Conservation (phyloP, 495 filamentous ascomycete genomes). For the Penicillium subrubescens region DNA sequence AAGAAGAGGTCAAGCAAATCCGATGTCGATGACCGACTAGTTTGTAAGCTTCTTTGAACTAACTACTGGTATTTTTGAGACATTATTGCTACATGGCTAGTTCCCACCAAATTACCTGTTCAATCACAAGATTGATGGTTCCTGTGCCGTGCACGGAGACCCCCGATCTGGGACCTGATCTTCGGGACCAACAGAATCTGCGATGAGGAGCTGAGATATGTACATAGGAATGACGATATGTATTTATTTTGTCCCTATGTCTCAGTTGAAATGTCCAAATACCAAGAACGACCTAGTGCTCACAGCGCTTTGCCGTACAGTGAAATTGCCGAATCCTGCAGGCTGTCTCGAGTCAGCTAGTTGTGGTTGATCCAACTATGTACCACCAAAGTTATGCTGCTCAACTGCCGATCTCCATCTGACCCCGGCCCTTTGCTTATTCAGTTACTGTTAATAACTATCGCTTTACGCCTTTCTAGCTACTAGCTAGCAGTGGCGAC, state of each 20-base stretch:
- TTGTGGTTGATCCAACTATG: neutral
- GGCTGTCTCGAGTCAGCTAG: neutral
- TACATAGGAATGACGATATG: neutral
- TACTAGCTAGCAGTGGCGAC: neutral
- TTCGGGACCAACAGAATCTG: neutral
- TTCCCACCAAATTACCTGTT: neutral
- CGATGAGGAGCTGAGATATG: neutral
- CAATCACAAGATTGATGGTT: neutral
- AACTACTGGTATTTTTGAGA: neutral
- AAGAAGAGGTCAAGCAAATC: neutral
- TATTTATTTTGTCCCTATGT: neutral
- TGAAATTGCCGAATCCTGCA: too few relatives aligned
- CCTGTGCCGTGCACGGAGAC: neutral
- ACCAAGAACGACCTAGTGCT: neutral
- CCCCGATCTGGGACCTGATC: neutral
- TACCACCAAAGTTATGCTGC: neutral
- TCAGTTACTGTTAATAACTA: neutral
- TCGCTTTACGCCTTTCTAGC: neutral
- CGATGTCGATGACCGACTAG: neutral
- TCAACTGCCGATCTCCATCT: slow-evolving; percentile 3
- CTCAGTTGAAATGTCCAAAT: neutral
- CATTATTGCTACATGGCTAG: neutral
- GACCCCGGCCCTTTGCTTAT: neutral
- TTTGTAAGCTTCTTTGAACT: neutral
- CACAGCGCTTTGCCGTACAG: neutral